Conservation (phyloP, 305 asterid genomes). For the Vinca major region DNA sequence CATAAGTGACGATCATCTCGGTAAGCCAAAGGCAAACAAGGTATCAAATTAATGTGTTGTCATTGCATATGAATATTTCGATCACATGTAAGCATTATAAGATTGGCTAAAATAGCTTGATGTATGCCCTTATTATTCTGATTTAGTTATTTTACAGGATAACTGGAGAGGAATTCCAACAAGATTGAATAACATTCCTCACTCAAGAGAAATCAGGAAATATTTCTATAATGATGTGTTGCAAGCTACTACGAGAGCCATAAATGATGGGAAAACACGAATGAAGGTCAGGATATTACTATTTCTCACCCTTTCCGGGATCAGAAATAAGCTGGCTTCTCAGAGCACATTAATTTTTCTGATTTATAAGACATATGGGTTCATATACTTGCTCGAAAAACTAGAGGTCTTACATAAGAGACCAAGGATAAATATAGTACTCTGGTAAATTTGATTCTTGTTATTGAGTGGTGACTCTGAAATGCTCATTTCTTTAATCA, state of each 20-base stretch:
- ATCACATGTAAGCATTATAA: slow-evolving; percentile 2
- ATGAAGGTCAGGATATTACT: slow-evolving; percentile 47
- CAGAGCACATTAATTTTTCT: not conserved
- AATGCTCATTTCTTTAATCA: not conserved
- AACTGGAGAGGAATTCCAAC: slow-evolving; percentile 94
- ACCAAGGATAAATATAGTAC: not conserved
- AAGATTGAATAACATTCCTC: slow-evolving; percentile 86
- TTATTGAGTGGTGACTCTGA: not conserved
- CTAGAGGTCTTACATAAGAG: not conserved
- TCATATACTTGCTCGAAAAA: not conserved
- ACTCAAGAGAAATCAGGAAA: slow-evolving; percentile 85
- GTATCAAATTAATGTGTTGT: slow-evolving; percentile 24
- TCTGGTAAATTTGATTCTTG: not conserved
- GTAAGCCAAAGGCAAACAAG: slow-evolving; percentile 34
- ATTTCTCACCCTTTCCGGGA: slow-evolving; percentile 6
- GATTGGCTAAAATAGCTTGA: slow-evolving; percentile 14
- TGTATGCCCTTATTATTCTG: slow-evolving; percentile 17
- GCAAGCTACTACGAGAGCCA: slow-evolving; percentile 70
- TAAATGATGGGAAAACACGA: slow-evolving; percentile 74
- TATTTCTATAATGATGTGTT: slow-evolving; percentile 78
- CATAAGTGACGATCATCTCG: slow-evolving; percentile 24
- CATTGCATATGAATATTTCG: not conserved
- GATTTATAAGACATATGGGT: not conserved
- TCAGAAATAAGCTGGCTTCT: slow-evolving; percentile 8
- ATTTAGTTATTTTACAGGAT: slow-evolving; percentile 36